Base-by-base conservation (phyloP, 176 grass and related monocot genomes). In the Areca catechu region DNA sequence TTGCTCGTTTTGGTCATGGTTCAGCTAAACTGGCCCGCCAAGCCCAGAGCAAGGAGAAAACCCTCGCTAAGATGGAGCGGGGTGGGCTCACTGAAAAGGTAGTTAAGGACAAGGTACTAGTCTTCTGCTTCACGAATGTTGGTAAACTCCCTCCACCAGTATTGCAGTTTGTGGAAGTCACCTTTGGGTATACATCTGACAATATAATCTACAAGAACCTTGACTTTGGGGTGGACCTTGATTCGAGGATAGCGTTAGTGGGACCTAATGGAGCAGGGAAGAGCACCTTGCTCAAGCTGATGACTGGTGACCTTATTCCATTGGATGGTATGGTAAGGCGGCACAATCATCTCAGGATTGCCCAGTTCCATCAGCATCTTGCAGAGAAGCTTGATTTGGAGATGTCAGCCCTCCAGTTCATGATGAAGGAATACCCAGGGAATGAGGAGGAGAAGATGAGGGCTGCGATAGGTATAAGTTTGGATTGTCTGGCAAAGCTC, bases 1-100 rank as follows among this genome's bases (percentile, higher is more conserved):
- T 95, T n/a, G 90, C 90, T 20, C 75, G 90, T 9, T 95, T 95
- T 37, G 90, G 90, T 53, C 90, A 95, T 17, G 90, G 90, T 17
- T 95, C 85, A 58, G 90, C 90, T 5, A 95, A 89, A 79, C 76
- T 95, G 50, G 90, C 85, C 16, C 82, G 90, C 16, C 90, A 95
- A 51, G 85, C 90, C 5, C 90, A 95, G 55, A 89, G 85, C 49
- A 95, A 95, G 60, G 90, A 95, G 79, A 95, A 95, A 75, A 95
- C 85, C 15, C 81, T 95, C n/a, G 90, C 85, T 15, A 95, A 95
- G 78, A 95, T 95, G 90, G 90, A 95, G 76, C 82, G 90, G 5
- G 85, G 90, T n/a, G 90, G 90, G 43, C 81, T 95, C 16, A 95
- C 85, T 6, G 90, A 95, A 55, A 89, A 75, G 57, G 79, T 95